Conservation (phyloP, 2,329 filamentous ascomycete species). For the Drechslerella dactyloides region DNA sequence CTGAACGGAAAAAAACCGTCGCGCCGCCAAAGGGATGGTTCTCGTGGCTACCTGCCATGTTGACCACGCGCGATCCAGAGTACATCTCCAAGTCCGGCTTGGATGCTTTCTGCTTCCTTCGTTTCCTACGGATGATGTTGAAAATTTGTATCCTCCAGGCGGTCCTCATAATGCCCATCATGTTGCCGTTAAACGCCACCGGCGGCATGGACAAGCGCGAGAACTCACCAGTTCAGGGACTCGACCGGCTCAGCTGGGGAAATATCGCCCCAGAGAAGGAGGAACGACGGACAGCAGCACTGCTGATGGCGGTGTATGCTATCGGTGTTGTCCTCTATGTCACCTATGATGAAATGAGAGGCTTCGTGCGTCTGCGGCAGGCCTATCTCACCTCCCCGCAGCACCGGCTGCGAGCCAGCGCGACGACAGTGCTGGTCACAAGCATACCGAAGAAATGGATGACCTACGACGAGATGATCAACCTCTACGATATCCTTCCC, state of each 20-base stretch:
- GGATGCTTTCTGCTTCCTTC: conserved; percentile 95
- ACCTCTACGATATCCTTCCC: conserved; percentile 92
- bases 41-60: conserved; percentile 39
- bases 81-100: conserved; percentile 94
- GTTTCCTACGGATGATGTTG: conserved; percentile 83
- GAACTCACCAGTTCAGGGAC: conserved; percentile 64
- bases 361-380: conserved; percentile 91
- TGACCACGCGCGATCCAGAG: conserved; percentile 62
- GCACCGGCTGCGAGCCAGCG: conserved; percentile 88
- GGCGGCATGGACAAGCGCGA: conserved; percentile 71
- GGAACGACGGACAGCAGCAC: conserved; percentile 79
- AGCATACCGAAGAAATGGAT: conserved; percentile 92
- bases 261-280: conserved; percentile 75
- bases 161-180: conserved; percentile 77
- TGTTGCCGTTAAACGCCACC: conserved; percentile 82
- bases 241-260: conserved; percentile 85
- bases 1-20: conserved; percentile 41
- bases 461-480: conserved; percentile 77
- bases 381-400: conserved; percentile 93
- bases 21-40: conserved; percentile 31
- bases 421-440: conserved; percentile 91
- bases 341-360: conserved; percentile 81
- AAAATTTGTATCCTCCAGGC: conserved; percentile 90
- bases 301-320: conserved; percentile 77
- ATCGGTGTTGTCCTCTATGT: conserved; percentile 85